A percentile compares a stretch with the other conserved stretches of the same genome.
phyloP scores from a whole-genome alignment of 116 monocot species.

The Papilionanthe hybrid region DNA sequence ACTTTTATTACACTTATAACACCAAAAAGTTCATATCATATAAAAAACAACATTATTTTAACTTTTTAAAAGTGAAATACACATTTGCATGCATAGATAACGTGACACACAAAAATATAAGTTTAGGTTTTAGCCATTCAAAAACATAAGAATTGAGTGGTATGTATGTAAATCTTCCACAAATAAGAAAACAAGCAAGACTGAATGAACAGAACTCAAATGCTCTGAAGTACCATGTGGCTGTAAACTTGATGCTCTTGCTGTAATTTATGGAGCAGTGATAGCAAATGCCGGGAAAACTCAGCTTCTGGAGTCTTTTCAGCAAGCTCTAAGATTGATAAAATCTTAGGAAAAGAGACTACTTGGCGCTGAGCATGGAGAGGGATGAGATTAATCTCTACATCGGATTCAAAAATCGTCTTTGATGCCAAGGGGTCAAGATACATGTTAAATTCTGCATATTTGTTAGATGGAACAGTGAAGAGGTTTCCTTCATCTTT shows the following conservation, averaged over 20 bases:
- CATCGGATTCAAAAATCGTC: constrained; percentile 50
- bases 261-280: constrained; percentile 40
- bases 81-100: no score
- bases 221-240: constrained; percentile 33
- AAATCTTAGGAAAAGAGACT: constrained; percentile 39
- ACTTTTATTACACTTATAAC: no score
- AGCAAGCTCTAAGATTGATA: constrained; percentile 27
- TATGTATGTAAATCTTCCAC: no score
- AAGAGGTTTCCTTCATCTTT: constrained; percentile 67
- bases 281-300: constrained; percentile 41
- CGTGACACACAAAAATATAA: no score
- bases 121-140: no score
- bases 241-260: constrained; percentile 32
- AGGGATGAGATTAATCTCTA: constrained; percentile 65
- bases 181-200: background rate
- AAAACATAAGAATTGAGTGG: no score
- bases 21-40: no score
- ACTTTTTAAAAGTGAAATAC: no score
- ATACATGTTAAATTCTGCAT: constrained; percentile 87
- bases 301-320: constrained; percentile 52
- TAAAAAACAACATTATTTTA: no score
- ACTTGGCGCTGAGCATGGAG: constrained; percentile 48
- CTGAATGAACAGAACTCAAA: background rate
- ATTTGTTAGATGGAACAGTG: constrained; percentile 57
- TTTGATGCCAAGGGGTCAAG: constrained; percentile 81